Conservation (phyloP, 345 rosid species). For the Mangifera indica region DNA sequence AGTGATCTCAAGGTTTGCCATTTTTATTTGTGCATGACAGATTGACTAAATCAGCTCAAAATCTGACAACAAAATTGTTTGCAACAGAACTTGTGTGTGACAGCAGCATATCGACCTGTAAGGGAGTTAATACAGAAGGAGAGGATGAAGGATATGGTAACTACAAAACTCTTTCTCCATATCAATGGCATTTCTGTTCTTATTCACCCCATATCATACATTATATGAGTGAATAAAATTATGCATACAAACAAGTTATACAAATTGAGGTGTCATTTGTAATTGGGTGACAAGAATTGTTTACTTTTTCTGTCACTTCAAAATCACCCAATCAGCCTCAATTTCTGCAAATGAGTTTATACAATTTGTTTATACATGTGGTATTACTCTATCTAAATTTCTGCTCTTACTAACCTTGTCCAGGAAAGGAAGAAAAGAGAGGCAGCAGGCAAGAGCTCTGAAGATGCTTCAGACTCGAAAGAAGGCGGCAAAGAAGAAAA, state of each 20-base stretch:
- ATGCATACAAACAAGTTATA: too few species aligned
- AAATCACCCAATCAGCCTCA: too few species aligned
- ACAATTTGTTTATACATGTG: too few species aligned
- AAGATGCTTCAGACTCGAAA: constrained; percentile 42
- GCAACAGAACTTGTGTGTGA: constrained; percentile 82
- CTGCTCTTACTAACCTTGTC: constrained; percentile 13
- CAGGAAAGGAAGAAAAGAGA: constrained; percentile 71
- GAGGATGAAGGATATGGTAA: constrained; percentile 70
- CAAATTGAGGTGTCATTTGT: too few species aligned
- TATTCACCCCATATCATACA: neutral
- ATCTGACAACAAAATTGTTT: constrained; percentile 8
- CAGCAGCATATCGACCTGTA: constrained; percentile 97
- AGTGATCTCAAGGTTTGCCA: constrained; percentile 93
- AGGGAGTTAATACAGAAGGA: constrained; percentile 88
- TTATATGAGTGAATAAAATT: too few species aligned
- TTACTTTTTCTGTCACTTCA: too few species aligned
- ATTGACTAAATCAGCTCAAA: constrained; percentile 19
- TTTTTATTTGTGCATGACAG: constrained; percentile 10
- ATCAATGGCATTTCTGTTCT: neutral
- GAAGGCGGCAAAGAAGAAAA: constrained; percentile 58
- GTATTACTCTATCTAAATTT: constrained; percentile 6
- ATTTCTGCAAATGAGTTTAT: too few species aligned
- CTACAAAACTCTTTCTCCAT: constrained; percentile 4
- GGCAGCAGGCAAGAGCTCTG: constrained; percentile 54
- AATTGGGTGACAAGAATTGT: too few species aligned